These are phyloP conservation scores for Cyberlindnera bimundalis DNA, from an alignment of 805 yeast species.

Conservation along the genomic window DNA sequence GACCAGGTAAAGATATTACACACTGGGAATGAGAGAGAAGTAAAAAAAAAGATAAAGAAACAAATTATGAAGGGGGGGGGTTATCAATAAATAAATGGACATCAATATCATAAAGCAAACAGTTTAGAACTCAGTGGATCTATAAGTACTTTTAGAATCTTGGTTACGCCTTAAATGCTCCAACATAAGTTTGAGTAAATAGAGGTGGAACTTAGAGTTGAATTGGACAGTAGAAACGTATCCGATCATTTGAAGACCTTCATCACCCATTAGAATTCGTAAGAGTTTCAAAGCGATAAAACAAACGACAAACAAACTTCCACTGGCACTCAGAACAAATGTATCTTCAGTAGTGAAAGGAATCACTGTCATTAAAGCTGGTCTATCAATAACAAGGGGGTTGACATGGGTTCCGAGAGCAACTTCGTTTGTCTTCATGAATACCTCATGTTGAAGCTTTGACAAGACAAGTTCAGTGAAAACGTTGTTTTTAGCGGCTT, in stretches of 20 bases:
- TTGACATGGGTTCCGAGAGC: conserved; percentile 24
- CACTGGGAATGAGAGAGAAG: not conserved
- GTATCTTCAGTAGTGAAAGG: conserved; percentile 24
- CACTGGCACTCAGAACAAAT: conserved; percentile 16
- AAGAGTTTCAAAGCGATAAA: conserved; percentile 23
- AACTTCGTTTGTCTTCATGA: conserved; percentile 22
- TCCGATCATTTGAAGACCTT: conserved; percentile 23
- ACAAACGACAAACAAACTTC: conserved; percentile 22
- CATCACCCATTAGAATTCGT: conserved; percentile 18
- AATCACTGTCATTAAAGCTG: conserved; percentile 21
- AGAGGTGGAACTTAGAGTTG: conserved; percentile 24
- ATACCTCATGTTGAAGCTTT: conserved; percentile 23
- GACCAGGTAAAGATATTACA: no score
- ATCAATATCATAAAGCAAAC: no score
- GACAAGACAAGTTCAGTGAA: conserved; percentile 25
- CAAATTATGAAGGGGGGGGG: no score
- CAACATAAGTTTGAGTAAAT: conserved; percentile 17
- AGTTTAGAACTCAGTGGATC: not conserved
- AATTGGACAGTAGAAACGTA: conserved; percentile 21
- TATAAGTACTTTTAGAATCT: not conserved
- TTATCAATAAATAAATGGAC: no score
- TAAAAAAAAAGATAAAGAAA: not conserved
- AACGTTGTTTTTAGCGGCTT: conserved; percentile 19
- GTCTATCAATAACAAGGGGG: conserved; percentile 19
- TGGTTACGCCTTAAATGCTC: conserved; percentile 8